Percentiles rank a stretch among this genome's conserved stretches.
These are phyloP conservation scores for Penicillium turbatum DNA, from an alignment of 495 filamentous ascomycete species.

Conservation along the genomic window DNA sequence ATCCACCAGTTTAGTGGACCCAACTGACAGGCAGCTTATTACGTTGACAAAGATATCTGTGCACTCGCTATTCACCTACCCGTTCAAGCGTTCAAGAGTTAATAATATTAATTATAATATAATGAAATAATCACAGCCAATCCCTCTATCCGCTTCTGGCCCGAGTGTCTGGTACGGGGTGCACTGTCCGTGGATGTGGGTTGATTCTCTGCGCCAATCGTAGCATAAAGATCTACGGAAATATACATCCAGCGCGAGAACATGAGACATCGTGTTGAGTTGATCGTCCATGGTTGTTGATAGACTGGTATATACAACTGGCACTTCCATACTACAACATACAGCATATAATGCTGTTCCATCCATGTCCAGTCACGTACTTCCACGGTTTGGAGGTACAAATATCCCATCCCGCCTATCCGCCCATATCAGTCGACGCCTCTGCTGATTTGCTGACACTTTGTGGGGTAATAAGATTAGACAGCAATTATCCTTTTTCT, in stretches of 20 bases:
- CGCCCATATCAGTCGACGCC: neutral
- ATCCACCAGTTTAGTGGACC: too few relatives aligned
- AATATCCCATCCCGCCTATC: too few relatives aligned
- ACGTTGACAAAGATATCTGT: neutral
- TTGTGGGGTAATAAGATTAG: neutral
- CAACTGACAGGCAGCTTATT: neutral
- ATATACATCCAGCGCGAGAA: conserved; percentile 1
- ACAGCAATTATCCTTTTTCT: neutral
- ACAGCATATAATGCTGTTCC: too few relatives aligned
- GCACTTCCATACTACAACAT: too few relatives aligned
- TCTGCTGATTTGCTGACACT: neutral
- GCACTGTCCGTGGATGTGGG: conserved; percentile 21
- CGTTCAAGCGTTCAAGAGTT: neutral
- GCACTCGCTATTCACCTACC: neutral
- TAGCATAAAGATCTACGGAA: conserved; percentile 1
- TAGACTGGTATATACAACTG: too few relatives aligned
- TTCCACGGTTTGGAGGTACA: too few relatives aligned
- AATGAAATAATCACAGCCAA: neutral
- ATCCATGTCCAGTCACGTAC: too few relatives aligned
- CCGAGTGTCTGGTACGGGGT: conserved; percentile 26
- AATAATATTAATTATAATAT: neutral
- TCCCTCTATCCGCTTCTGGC: neutral
- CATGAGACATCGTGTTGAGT: too few relatives aligned
- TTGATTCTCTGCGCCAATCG: conserved; percentile 14
- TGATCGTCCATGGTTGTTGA: too few relatives aligned